Base-by-base conservation (phyloP, 495 filamentous ascomycete species). In the Penicillium malachiteum region DNA sequence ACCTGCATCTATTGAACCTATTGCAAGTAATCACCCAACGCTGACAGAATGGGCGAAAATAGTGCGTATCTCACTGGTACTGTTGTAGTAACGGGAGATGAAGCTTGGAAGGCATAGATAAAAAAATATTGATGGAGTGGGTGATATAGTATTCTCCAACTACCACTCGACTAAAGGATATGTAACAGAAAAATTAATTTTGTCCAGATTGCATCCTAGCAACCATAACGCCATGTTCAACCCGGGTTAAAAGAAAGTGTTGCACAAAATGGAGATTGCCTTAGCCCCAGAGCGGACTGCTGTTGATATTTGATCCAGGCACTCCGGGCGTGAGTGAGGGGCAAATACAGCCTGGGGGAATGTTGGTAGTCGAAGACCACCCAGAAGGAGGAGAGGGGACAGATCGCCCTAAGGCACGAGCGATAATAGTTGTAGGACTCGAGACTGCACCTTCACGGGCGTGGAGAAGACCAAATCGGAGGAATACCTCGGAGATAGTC, bases 401-500 rank as follows among this genome's bases (percentile, higher is more conserved):
- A 12, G 63, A 57, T 12, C 60, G 57, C 10, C 63, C 63, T 55
- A 68, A 59, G 10, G 51, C 60, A 9, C 65, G 65, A 26, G 60
- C 65, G 12, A 68, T 13, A 14, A 66, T 53, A 34, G 21, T 54
- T 4, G 50, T 55, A 13, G 65, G 62, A 5, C n/a, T 56, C 3
- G 52, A 38, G 5, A 57, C 31, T n/a, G 58, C 42, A 7, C 61
- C 63, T 48, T 73, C 63, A n/a, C 71, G 64, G 30, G 65, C 66
- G 35, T 73, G 76, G 41, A 97, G 71, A 16, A 98, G 87, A 17
- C 81, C 88, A 67, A 97, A 97, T 11, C 95, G 80, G 40, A 98
- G 75, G 48, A 87, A 84, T 14, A 97, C 93, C 74, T 98, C 94
- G 5, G 85, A 87, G 42, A 87, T 89, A 0, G 94, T 99, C 16